Evolutionary conservation across 1,284 basidiomycete species (phyloP), one percentile per base, ranked within the genome.

Genomic region (Schizopora paradoxa): DNA sequence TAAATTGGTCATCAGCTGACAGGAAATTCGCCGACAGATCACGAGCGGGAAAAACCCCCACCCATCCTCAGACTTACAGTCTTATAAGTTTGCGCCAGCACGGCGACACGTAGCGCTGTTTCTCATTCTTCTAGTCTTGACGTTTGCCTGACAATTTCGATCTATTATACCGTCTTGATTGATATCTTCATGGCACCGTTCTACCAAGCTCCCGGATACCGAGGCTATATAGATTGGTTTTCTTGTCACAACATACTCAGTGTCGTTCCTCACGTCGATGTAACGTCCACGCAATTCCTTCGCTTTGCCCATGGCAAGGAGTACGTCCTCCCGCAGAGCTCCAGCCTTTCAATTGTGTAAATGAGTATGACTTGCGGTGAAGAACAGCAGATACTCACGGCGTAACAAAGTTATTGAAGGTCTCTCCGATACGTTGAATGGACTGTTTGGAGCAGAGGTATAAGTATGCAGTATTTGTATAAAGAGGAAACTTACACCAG

Each of bases 291-390:
- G 36, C 14, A 40, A 29, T 10, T 4, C 36, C 6, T 35, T 22
- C 11, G 37, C 44, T 6, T 19, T 31, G 8, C 36, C 44, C 2
- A 37, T 44, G 22, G 34, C 43, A 11, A 44, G 34, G 43, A 36
- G 37, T 35, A 44, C 28, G 44, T 45, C 28, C 35, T 25, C 13
- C 16, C 44, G 14, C 35, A 40, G 14, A 45, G 35, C 36, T 39
- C 37, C 7, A 31, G 29, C 4, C 44, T 45, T 25, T 19, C 6
- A 25, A 14, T 8, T 6, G 25, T 16, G 21, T 28, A 41, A 41
- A 41, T 10, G n/a, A n/a, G n/a, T n/a, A n/a, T n/a, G n/a, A 14
- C 13, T 13, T 36, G 25, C 14, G n/a, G 6, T 5, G 32, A 27
- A 2, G 25, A 26, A 10, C n/a, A n/a, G n/a, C n/a, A n/a, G 8